Evolutionary conservation across 1,284 basidiomycete genomes (phyloP).

Genomic region (Schizopora paradoxa): DNA sequence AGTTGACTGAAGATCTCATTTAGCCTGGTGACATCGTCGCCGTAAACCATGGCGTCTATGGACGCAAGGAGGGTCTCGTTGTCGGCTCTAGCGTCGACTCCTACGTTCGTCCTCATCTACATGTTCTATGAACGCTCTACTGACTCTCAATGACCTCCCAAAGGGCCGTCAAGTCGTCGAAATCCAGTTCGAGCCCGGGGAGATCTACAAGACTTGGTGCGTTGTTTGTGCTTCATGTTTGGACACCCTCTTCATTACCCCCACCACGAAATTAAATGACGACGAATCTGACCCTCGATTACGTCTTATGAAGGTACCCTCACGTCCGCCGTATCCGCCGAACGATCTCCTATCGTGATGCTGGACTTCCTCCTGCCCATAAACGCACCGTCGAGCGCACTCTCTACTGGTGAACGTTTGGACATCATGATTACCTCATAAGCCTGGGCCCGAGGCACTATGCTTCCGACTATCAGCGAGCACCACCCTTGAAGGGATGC

Average conservation of each 20-base stretch:
- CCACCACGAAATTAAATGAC: background rate
- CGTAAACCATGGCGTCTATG: conserved; percentile 56
- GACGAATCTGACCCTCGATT: background rate
- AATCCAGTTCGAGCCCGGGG: conserved; percentile 65
- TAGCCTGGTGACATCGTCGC: conserved; percentile 76
- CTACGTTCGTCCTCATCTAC: conserved; percentile 41
- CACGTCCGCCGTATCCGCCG: conserved; percentile 16
- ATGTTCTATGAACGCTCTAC: background rate
- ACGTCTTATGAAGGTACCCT: conserved; percentile 44
- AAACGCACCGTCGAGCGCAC: conserved; percentile 16
- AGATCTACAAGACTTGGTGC: conserved; percentile 64
- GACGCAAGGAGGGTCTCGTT: conserved; percentile 69
- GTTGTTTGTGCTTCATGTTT: conserved; percentile 19
- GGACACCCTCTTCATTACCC: background rate
- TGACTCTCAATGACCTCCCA: conserved; percentile 14
- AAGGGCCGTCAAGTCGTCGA: conserved; percentile 79
- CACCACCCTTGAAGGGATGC: no score
- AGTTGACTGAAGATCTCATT: background rate
- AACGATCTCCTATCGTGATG: conserved; percentile 13
- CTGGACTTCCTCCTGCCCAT: conserved; percentile 2
- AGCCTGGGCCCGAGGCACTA: no score
- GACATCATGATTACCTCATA: no score
- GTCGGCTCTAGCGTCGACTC: conserved; percentile 66
- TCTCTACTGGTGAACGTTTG: conserved; percentile 16
- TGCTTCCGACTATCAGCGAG: no score